A percentile compares a stretch with the other conserved stretches of the same genome.
Evolutionary conservation across 2,329 filamentous ascomycete genomes (phyloP).

Genomic region (Dryadomyces quercus-mongolicae): DNA sequence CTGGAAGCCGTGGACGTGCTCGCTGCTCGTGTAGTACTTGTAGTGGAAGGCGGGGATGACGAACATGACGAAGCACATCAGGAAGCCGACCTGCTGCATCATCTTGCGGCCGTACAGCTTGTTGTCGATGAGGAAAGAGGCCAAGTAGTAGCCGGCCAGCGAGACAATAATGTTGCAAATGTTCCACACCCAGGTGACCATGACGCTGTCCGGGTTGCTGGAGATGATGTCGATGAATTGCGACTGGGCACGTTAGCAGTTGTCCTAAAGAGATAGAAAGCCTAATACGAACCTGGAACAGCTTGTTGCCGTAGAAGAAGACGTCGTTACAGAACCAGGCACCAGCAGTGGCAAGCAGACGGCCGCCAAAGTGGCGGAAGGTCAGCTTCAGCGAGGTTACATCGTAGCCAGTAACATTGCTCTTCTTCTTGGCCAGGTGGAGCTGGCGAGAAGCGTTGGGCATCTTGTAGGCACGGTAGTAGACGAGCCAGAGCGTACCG

Average conservation of each 20-base stretch:
- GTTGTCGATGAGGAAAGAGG: slow-evolving; percentile 83
- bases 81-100: slow-evolving; percentile 92
- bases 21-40: slow-evolving; percentile 62
- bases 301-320: slow-evolving; percentile 73
- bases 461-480: slow-evolving; percentile 96
- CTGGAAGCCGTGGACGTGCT: slow-evolving; percentile 79
- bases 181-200: slow-evolving; percentile 87
- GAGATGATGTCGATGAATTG: slow-evolving; percentile 15
- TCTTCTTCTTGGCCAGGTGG: slow-evolving; percentile 69
- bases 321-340: slow-evolving; percentile 95
- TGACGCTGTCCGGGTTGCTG: slow-evolving; percentile 42
- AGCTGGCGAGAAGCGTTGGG: slow-evolving; percentile 75
- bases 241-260: background rate
- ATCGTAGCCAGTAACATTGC: slow-evolving; percentile 85
- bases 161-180: slow-evolving; percentile 82
- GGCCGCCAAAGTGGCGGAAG: slow-evolving; percentile 72
- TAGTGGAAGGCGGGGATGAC: slow-evolving; percentile 83
- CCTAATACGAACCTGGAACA: slow-evolving; percentile 10
- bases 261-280: background rate
- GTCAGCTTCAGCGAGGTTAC: slow-evolving; percentile 69
- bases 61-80: slow-evolving; percentile 89
- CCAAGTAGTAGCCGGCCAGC: slow-evolving; percentile 78
- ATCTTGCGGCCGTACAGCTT: slow-evolving; percentile 92
- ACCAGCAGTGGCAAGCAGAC: slow-evolving; percentile 74
- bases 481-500: slow-evolving; percentile 87